A percentile compares a stretch with the other conserved stretches of the same genome.
Conservation (phyloP, 1,284 basidiomycete species). For the Stereum hirsutum region DNA sequence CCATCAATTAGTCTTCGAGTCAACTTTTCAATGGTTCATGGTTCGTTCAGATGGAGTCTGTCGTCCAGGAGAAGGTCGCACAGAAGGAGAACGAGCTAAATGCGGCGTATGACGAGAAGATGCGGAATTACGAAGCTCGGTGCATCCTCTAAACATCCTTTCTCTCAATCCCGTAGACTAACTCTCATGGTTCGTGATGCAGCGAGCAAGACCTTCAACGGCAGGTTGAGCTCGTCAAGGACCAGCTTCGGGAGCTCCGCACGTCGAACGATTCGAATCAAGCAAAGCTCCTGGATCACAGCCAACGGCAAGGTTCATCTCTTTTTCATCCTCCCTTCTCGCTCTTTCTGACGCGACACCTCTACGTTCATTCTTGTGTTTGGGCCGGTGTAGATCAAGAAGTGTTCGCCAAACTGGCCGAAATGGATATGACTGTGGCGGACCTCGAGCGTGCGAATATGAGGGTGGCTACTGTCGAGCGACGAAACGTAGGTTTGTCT, state of each 20-base stretch:
- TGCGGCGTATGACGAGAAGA: constrained; percentile 91
- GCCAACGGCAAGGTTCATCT: constrained; percentile 70
- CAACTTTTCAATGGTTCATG: constrained; percentile 3
- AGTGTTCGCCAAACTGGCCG: constrained; percentile 78
- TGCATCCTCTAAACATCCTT: constrained; percentile 21
- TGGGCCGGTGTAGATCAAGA: constrained; percentile 68
- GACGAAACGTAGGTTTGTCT: constrained; percentile 64
- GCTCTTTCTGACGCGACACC: not conserved
- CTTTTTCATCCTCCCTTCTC: not conserved
- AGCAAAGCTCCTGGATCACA: constrained; percentile 84
- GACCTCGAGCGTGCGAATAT: constrained; percentile 92
- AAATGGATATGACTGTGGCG: constrained; percentile 87
- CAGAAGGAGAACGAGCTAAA: constrained; percentile 94
- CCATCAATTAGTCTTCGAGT: not conserved
- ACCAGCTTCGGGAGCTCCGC: constrained; percentile 84
- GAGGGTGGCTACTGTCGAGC: constrained; percentile 85
- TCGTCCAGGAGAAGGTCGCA: constrained; percentile 76
- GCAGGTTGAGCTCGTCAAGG: constrained; percentile 77
- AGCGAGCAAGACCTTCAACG: constrained; percentile 89
- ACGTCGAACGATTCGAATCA: constrained; percentile 88
- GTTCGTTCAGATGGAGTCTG: constrained; percentile 71
- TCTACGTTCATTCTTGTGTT: not conserved
- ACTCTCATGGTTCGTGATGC: not conserved
- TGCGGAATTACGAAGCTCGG: constrained; percentile 93
- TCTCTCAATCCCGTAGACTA: not conserved